Evolutionary conservation across 148 eudicot species (phyloP), one percentile per base, ranked within the genome.

Genomic region (Rheum nobile): DNA sequence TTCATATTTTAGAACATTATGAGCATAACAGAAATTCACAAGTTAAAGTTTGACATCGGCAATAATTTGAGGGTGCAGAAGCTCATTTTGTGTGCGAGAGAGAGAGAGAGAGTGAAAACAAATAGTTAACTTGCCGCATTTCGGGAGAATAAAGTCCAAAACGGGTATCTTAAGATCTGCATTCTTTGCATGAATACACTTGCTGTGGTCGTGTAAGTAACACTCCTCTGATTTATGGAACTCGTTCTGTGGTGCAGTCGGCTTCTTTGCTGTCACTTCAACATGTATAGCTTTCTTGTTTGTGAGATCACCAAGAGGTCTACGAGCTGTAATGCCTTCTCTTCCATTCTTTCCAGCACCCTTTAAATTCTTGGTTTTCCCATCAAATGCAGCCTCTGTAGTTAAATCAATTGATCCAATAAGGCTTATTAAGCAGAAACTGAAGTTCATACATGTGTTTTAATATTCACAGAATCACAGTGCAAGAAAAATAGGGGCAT

Each of bases 291-390:
- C 11, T 71, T 12, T 71, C 73, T 71, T 71, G 48, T 71, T 71
- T 71, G 73, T 71, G 17, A 71, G 73, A 38, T 71, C 73, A 21
- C 73, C 73, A n/a, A 71, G 73, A 39, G 73, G 73, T 39, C 47
- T 71, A 11, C 73, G 46, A 43, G 34, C 34, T 24, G 14, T 7
- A 9, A 21, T 14, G 19, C 50, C 50, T 68, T 68, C 71, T 68
- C 14, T 68, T 68, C 42, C 22, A n/a, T 71, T 71, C 39, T 71
- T 71, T 1, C 38, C 46, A 39, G 29, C 46, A 2, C 17, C 73
- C 50, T 71, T 71, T 13, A 46, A 26, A 26, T 21, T 71, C 50
- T 38, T 71, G 21, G 46, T 42, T 38, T 41, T 71, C 50, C 47
- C 48, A 71, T 71, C 73, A 71, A 71, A 43, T 43, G 50, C 50